Conservation (phyloP, 108 stramenopile species). For the Epithemia pelagica region DNA sequence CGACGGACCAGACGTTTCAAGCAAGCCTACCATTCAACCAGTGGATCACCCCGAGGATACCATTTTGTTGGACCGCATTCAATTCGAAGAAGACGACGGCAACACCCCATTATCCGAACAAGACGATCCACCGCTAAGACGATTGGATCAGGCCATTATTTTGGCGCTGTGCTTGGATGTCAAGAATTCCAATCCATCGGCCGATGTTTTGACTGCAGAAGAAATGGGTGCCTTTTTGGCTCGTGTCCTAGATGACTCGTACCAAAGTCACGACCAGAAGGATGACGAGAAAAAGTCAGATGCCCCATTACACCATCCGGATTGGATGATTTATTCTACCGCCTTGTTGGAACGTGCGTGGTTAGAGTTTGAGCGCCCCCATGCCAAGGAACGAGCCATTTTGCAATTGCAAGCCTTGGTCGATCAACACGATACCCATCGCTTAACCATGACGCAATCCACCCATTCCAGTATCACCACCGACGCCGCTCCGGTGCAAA, state of each 20-base stretch:
- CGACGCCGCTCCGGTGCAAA: slow-evolving; percentile 87
- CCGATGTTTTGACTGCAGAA: slow-evolving; percentile 89
- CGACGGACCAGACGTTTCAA: too few relatives aligned
- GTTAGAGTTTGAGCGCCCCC: slow-evolving; percentile 85
- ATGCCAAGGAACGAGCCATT: slow-evolving; percentile 78
- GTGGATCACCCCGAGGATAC: slow-evolving; percentile 58
- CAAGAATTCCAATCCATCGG: slow-evolving; percentile 83
- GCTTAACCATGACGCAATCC: slow-evolving; percentile 78
- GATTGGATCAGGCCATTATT: slow-evolving; percentile 84
- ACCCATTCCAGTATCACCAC: slow-evolving; percentile 70
- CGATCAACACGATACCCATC: slow-evolving; percentile 86
- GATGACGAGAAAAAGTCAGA: neutral
- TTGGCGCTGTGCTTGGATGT: slow-evolving; percentile 95
- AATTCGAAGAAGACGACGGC: slow-evolving; percentile 54
- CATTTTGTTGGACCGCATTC: slow-evolving; percentile 76
- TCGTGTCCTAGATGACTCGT: slow-evolving; percentile 47
- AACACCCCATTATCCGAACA: slow-evolving; percentile 40
- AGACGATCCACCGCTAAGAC: slow-evolving; percentile 20
- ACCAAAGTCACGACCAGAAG: neutral
- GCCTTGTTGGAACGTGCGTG: slow-evolving; percentile 89
- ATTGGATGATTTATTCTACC: slow-evolving; percentile 95
- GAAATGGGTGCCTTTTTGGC: slow-evolving; percentile 94
- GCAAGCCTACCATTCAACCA: slow-evolving; percentile 13
- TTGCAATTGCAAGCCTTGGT: slow-evolving; percentile 96
- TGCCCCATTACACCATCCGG: slow-evolving; percentile 44